A percentile compares a stretch with the other conserved stretches of the same genome.
phyloP scores from a whole-genome alignment of 306 rosid genomes.

The Dalbergia oliveri region DNA sequence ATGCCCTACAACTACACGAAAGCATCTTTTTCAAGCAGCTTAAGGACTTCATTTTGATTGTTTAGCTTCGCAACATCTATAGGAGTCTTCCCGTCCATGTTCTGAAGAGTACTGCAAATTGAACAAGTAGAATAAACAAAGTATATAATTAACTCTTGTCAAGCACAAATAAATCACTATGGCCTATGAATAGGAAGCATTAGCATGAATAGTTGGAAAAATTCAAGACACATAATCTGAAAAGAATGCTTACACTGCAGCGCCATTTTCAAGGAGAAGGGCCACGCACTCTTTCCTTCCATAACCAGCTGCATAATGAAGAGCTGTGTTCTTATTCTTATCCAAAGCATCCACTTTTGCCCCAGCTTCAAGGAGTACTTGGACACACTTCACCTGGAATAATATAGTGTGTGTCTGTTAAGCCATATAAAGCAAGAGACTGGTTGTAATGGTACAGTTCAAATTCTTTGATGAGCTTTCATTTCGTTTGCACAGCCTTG shows the following conservation, averaged over 20 bases:
- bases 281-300: slow-evolving; percentile 99
- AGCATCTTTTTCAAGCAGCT: slow-evolving; percentile 97
- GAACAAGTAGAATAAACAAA: slow-evolving; percentile 20
- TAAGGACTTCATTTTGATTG: slow-evolving; percentile 85
- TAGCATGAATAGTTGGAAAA: not conserved
- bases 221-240: not conserved
- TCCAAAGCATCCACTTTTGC: slow-evolving; percentile 96
- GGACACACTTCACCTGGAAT: slow-evolving; percentile 95
- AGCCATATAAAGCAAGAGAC: slow-evolving; percentile 25
- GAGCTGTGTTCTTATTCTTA: slow-evolving; percentile 95
- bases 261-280: slow-evolving; percentile 88
- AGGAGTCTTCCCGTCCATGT: slow-evolving; percentile 97
- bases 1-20: slow-evolving; percentile 68
- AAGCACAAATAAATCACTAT: not conserved
- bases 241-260: slow-evolving; percentile 87
- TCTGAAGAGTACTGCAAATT: slow-evolving; percentile 88
- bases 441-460: slow-evolving; percentile 2
- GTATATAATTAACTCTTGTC: not conserved
- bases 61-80: slow-evolving; percentile 97
- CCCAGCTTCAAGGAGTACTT: slow-evolving; percentile 93
- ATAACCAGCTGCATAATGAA: slow-evolving; percentile 99
- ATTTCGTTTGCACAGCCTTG: not conserved
- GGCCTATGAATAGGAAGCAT: slow-evolving; percentile 1
- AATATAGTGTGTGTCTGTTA: not conserved
- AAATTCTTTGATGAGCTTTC: not conserved